These are phyloP conservation scores for Aspergillus sp. DNA, from an alignment of 2,329 filamentous ascomycete species.

Conservation along the genomic window DNA sequence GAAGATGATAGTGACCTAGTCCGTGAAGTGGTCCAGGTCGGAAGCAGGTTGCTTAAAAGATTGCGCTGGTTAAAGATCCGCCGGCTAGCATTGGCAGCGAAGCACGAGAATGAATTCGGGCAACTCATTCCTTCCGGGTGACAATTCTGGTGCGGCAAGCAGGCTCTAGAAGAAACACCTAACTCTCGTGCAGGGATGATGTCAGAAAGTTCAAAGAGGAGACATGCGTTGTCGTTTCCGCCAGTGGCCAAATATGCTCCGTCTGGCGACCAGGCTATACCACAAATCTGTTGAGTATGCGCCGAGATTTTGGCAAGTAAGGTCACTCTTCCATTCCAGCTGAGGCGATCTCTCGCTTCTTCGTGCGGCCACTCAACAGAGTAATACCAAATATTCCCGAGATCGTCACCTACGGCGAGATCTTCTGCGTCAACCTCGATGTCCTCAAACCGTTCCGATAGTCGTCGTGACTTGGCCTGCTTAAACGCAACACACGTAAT, in stretches of 20 bases:
- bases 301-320: slow-evolving; percentile 76
- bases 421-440: slow-evolving; percentile 73
- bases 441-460: slow-evolving; percentile 54
- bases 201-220: slow-evolving; percentile 73
- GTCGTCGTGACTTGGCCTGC: slow-evolving; percentile 60
- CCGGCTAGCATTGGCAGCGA: slow-evolving; percentile 24
- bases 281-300: slow-evolving; percentile 90
- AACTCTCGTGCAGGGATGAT: slow-evolving; percentile 45
- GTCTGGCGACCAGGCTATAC: slow-evolving; percentile 82
- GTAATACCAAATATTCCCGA: slow-evolving; percentile 84
- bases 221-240: slow-evolving; percentile 89
- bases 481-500: slow-evolving; percentile 84
- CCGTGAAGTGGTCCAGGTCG: slow-evolving; percentile 32
- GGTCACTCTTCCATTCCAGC: slow-evolving; percentile 78
- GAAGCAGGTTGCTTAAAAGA: slow-evolving; percentile 31
- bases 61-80: slow-evolving; percentile 30
- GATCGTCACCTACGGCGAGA: slow-evolving; percentile 82
- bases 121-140: slow-evolving; percentile 20
- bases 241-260: slow-evolving; percentile 82
- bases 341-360: slow-evolving; percentile 65
- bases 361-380: slow-evolving; percentile 77
- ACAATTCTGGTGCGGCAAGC: slow-evolving; percentile 16
- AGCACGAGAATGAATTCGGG: slow-evolving; percentile 29
- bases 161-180: slow-evolving; percentile 16
- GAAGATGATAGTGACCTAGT: slow-evolving; percentile 23